A percentile compares a stretch with the other conserved stretches of the same genome.
phyloP scores from a whole-genome alignment of 495 filamentous ascomycete genomes.

The Daldinia loculata region DNA sequence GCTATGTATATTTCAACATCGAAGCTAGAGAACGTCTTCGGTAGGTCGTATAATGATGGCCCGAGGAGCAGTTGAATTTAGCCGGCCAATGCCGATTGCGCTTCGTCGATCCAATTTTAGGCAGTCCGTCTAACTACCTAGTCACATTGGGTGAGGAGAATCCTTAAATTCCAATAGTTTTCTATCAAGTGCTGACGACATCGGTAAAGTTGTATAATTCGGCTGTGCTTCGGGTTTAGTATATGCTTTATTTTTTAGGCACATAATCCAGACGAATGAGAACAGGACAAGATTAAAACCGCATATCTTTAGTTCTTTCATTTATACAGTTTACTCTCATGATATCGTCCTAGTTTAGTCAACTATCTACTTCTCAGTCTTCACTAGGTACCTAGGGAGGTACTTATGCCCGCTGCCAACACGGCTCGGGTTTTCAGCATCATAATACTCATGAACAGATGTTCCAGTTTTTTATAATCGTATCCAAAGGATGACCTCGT shows the following conservation, averaged over 20 bases:
- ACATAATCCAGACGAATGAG: background rate
- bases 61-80: conserved; percentile 34
- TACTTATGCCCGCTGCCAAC: no score
- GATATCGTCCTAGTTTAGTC: no score
- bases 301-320: no score
- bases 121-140: background rate
- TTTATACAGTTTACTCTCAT: no score
- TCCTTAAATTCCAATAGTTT: background rate
- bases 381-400: no score
- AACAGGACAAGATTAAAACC: no score
- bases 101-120: conserved; percentile 15
- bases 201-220: background rate
- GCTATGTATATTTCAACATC: background rate
- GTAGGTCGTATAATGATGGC: conserved; percentile 23
- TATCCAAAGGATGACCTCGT: no score
- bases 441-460: no score
- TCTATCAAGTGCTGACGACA: background rate
- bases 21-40: conserved; percentile 9
- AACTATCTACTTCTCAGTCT: no score
- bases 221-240: background rate
- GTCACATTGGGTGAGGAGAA: background rate
- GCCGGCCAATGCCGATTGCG: conserved; percentile 23
- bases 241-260: background rate
- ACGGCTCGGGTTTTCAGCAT: no score
- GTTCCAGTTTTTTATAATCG: no score